Conservation (phyloP, 2,329 filamentous ascomycete species). For the Dactylellina haptotyla region DNA sequence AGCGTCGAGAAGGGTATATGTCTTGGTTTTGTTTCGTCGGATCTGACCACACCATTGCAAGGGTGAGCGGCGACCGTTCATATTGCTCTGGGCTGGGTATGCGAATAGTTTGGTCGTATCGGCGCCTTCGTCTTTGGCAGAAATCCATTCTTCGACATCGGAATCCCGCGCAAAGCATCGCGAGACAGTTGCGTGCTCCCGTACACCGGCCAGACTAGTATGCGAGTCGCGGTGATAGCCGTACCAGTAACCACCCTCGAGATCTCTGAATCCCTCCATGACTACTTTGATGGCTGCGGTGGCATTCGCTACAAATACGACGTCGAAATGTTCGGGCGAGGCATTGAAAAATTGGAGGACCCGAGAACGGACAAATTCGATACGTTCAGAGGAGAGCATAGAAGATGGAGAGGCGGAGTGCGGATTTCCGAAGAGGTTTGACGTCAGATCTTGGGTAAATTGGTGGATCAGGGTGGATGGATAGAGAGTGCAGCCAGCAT, state of each 20-base stretch:
- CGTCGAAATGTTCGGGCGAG: conserved; percentile 80
- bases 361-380: conserved; percentile 79
- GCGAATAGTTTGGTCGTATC: conserved; percentile 61
- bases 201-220: conserved; percentile 83
- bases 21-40: conserved; percentile 42
- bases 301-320: conserved; percentile 91
- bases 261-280: conserved; percentile 77
- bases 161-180: conserved; percentile 62
- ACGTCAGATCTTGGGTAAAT: conserved; percentile 81
- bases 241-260: conserved; percentile 76
- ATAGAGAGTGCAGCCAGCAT: conserved; percentile 90
- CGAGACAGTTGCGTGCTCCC: conserved; percentile 62
- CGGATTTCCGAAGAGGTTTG: conserved; percentile 86
- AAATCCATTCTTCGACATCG: conserved; percentile 62
- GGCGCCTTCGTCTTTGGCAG: neutral
- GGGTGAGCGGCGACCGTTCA: conserved; percentile 63
- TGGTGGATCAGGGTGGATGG: conserved; percentile 81
- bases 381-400: conserved; percentile 75
- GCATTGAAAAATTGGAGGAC: conserved; percentile 82
- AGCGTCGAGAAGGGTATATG: conserved; percentile 69
- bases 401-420: conserved; percentile 87
- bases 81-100: conserved; percentile 65
- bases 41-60: conserved; percentile 57
- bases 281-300: conserved; percentile 91
- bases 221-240: conserved; percentile 85